Evolutionary conservation across 2,329 filamentous ascomycete species (phyloP), one percentile per base, ranked within the genome.

Genomic region (Penicillium sp.): DNA sequence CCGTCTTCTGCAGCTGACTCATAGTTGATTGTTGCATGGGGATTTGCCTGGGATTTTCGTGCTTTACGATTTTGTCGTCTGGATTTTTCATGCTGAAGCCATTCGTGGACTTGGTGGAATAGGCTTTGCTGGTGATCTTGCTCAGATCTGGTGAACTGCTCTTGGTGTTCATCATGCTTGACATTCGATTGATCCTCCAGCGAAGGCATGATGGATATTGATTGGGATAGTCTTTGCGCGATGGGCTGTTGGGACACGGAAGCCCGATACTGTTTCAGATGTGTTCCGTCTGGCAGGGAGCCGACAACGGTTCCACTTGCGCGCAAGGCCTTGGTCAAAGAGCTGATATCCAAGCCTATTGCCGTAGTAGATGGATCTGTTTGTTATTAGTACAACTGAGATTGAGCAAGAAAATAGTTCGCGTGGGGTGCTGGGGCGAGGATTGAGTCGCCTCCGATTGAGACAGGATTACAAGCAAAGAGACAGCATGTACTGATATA

Each of bases 1-100:
- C 39, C 38, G 23, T 61, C 36, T 47, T 51, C 49, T 77, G 76
- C 47, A 53, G 47, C 45, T 30, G 55, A 39, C 18, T 50, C 58
- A 41, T 65, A 54, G 52, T 48, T 57, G 43, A 65, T 55, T 54
- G 51, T 74, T 73, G 67, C 54, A 74, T 79, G 63, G 74, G 77
- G 57, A 71, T 52, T 36, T 46, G 56, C 63, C 54, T 61, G 71
- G 77, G 65, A 70, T 74, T 78, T 62, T 67, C 80, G 67, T 19
- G 77, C 72, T 67, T 80, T 84, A 47, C 80, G 79, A 9, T 79
- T 73, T 36, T 81, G 80, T 63, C 85, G 84, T 70, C 88, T 89
- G 30, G 79, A 75, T 67, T 87, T 88, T 74, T 97, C 91, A 46
- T 87, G 83, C 63, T 92, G 85, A 36, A 97, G 76, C 93, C 93